These are phyloP conservation scores for Fusarium sp. DNA, from an alignment of 2,329 filamentous ascomycete genomes.

Conservation along the genomic window DNA sequence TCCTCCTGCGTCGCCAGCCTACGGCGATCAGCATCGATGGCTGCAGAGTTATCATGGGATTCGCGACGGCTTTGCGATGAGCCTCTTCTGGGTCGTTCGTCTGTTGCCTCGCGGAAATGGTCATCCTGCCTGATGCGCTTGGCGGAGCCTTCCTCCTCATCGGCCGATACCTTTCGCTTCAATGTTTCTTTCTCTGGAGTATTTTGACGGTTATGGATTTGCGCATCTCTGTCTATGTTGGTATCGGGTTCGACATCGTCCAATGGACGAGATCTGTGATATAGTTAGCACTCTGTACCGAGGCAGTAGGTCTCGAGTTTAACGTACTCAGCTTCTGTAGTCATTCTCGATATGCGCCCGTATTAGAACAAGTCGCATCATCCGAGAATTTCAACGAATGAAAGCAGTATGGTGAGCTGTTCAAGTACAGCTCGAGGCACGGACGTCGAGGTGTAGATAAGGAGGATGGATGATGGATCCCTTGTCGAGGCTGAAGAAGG, in stretches of 20 bases:
- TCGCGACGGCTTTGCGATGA: conserved; percentile 24
- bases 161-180: conserved; percentile 46
- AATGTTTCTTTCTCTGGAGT: conserved; percentile 22
- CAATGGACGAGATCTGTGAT: conserved; percentile 29
- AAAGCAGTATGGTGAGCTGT: background rate
- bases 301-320: background rate
- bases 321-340: conserved; percentile 37
- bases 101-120: conserved; percentile 23
- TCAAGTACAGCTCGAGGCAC: background rate
- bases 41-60: conserved; percentile 15
- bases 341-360: conserved; percentile 21
- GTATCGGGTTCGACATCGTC: conserved; percentile 19
- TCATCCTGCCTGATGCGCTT: conserved; percentile 43
- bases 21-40: conserved; percentile 34
- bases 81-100: conserved; percentile 25
- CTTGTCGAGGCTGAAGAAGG: conserved; percentile 45
- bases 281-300: conserved; percentile 28
- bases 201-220: background rate
- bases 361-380: background rate
- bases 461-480: conserved; percentile 8
- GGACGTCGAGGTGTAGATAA: conserved; percentile 4
- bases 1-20: conserved; percentile 66
- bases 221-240: conserved; percentile 1
- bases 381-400: background rate
- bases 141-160: conserved; percentile 30